Evolutionary conservation across 352 stramenopile species (phyloP).

Genomic region (Phytophthora podocarpi): DNA sequence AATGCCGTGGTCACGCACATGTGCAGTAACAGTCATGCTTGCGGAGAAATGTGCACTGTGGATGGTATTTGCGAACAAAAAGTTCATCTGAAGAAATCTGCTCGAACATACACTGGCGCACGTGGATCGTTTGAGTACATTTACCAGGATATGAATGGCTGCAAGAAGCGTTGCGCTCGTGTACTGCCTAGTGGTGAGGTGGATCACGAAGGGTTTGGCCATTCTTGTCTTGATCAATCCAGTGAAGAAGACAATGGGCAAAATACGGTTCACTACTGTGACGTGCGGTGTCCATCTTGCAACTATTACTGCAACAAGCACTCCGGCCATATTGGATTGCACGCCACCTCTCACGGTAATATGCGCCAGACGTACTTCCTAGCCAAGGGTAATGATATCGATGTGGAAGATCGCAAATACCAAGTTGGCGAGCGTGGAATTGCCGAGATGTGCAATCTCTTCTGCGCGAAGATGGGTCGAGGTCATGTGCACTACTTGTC

Average conservation of each 20-base stretch:
- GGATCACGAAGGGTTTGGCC: conserved; percentile 29
- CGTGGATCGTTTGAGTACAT: conserved; percentile 62
- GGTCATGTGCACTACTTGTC: conserved; percentile 42
- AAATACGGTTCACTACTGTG: conserved; percentile 56
- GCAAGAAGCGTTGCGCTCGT: conserved; percentile 53
- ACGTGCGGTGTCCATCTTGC: conserved; percentile 57
- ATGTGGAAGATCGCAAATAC: conserved; percentile 47
- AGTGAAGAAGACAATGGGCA: not conserved
- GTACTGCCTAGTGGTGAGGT: conserved; percentile 39
- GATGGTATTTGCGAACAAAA: conserved; percentile 69
- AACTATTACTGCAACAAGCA: conserved; percentile 69
- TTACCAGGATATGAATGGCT: conserved; percentile 74
- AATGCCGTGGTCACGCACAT: conserved; percentile 41
- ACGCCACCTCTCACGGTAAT: conserved; percentile 68
- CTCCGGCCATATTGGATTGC: conserved; percentile 49
- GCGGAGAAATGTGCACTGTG: conserved; percentile 44
- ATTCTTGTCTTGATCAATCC: conserved; percentile 46
- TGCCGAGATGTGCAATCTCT: conserved; percentile 56
- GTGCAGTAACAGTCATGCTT: conserved; percentile 47
- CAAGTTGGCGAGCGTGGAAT: conserved; percentile 36
- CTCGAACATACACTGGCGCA: conserved; percentile 50
- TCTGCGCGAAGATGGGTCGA: conserved; percentile 42
- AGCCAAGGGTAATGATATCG: conserved; percentile 52
- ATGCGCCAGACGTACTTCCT: conserved; percentile 74
- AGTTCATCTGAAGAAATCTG: conserved; percentile 56